Conservation (phyloP, 2,329 filamentous ascomycete species). For the Colletotrichum eleusines region DNA sequence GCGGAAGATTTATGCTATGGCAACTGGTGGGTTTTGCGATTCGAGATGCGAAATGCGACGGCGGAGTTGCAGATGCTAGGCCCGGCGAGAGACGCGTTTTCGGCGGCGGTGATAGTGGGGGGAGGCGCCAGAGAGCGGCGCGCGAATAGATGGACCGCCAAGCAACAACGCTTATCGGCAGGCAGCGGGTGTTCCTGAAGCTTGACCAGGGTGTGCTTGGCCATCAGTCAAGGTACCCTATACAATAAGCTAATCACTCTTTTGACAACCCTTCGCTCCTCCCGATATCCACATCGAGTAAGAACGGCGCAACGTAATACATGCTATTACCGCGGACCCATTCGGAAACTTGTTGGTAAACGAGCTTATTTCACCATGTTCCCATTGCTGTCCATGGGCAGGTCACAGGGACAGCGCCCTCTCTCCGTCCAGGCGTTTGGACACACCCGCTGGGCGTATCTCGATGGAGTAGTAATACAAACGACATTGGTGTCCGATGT, state of each 20-base stretch:
- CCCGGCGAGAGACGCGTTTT: conserved; percentile 1
- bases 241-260: neutral
- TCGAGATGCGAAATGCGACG: conserved; percentile 4
- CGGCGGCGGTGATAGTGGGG: neutral
- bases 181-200: neutral
- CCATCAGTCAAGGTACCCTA: neutral
- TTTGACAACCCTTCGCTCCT: neutral
- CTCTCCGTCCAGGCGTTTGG: neutral
- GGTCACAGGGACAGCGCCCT: neutral
- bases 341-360: neutral
- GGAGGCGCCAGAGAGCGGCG: neutral
- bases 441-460: neutral
- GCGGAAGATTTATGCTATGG: neutral
- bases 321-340: neutral
- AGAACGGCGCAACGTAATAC: neutral
- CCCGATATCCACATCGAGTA: neutral
- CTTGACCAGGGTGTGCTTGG: neutral
- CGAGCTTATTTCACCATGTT: neutral
- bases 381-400: neutral
- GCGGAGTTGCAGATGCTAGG: neutral
- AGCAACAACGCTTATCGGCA: neutral
- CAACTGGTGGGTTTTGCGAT: neutral
- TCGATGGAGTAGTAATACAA: neutral
- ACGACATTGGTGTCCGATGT: neutral
- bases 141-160: conserved; percentile 3